Percentiles rank a stretch among this genome's conserved stretches.
Conservation (phyloP, 352 stramenopile species). For the Phytophthora crassamura region DNA sequence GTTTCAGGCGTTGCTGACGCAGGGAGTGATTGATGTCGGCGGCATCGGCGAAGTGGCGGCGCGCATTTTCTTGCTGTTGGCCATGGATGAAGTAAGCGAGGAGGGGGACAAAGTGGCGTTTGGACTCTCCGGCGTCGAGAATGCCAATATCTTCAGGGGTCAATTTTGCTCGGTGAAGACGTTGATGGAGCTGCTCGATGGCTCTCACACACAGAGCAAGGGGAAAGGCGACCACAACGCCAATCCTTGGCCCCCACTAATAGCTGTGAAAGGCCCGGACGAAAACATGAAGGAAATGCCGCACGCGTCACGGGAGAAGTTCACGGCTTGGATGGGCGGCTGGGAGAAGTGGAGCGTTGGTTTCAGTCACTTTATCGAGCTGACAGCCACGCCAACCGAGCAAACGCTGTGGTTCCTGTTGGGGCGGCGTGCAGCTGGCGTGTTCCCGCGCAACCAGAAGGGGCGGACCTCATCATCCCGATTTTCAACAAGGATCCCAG, state of each 20-base stretch:
- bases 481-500: slow-evolving; percentile 8
- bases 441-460: slow-evolving; percentile 17
- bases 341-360: slow-evolving; percentile 28
- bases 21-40: slow-evolving; percentile 3
- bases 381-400: slow-evolving; percentile 6
- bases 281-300: too few species aligned
- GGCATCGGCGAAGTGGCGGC: slow-evolving; percentile 9
- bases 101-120: too few species aligned
- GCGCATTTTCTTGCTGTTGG: slow-evolving; percentile 12
- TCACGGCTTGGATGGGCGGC: slow-evolving; percentile 12
- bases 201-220: too few species aligned
- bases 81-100: too few species aligned
- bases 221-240: too few species aligned
- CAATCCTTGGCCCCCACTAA: too few species aligned
- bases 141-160: too few species aligned
- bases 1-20: slow-evolving; percentile 7
- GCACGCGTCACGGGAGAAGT: too few species aligned
- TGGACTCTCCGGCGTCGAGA: too few species aligned
- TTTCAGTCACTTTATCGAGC: slow-evolving; percentile 39
- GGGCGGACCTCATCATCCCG: slow-evolving; percentile 27
- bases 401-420: slow-evolving; percentile 28
- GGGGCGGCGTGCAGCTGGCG: slow-evolving; percentile 16
- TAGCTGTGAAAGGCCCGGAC: too few species aligned
- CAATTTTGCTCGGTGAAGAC: too few species aligned
- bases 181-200: too few species aligned